Evolutionary conservation across 441 rosid genomes (phyloP).

Genomic region (Mallotus japonicus): DNA sequence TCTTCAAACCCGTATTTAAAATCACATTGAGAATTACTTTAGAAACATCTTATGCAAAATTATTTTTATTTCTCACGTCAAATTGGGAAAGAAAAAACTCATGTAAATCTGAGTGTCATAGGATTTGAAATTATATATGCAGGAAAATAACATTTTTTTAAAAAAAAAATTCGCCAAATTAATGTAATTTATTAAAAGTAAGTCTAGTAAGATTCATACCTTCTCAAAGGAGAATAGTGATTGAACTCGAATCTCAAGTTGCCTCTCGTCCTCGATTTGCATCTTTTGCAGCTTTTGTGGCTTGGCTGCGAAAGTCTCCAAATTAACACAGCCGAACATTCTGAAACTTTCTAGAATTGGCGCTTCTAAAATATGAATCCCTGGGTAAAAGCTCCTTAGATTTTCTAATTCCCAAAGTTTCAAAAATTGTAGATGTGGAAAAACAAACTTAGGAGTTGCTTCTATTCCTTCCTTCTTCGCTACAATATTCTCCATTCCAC

Average conservation of each 20-base stretch:
- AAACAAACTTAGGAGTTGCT: conserved; percentile 14
- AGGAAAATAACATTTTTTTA: too few species aligned
- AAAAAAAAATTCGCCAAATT: too few species aligned
- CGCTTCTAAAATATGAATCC: conserved; percentile 12
- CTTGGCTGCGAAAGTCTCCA: not conserved
- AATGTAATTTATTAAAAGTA: too few species aligned
- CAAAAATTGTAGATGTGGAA: conserved; percentile 7
- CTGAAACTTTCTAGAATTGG: not conserved
- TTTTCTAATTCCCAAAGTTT: not conserved
- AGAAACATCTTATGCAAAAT: too few species aligned
- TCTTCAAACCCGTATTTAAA: too few species aligned
- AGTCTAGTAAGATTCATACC: not conserved
- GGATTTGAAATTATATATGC: too few species aligned
- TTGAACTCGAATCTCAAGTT: not conserved
- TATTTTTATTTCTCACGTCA: too few species aligned
- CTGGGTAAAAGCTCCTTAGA: conserved; percentile 13
- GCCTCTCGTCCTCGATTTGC: too few species aligned
- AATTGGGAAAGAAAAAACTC: too few species aligned
- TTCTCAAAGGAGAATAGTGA: conserved; percentile 10
- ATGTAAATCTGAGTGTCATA: too few species aligned
- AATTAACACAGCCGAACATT: not conserved
- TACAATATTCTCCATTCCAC: conserved; percentile 26
- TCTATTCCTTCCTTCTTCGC: not conserved
- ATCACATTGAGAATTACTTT: too few species aligned
- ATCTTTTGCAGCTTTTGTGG: not conserved